A percentile compares a stretch with the other conserved stretches of the same genome.
Evolutionary conservation across 306 rosid species (phyloP).

Genomic region (Cucurbita argyrosperma): DNA sequence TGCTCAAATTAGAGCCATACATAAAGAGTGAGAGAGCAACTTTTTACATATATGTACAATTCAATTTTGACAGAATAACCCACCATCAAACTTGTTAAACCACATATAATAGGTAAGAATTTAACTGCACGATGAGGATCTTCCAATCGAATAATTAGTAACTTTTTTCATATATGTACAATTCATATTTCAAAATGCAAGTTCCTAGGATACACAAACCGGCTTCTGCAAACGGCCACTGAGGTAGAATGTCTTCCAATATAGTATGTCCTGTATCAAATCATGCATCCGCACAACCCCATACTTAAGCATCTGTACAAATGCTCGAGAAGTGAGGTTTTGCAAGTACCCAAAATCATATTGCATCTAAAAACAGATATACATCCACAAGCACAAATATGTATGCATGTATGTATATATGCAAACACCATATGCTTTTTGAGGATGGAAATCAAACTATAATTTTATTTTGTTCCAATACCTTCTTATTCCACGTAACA

Average conservation of each 20-base stretch:
- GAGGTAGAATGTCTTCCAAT: slow-evolving; percentile 82
- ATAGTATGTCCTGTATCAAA: slow-evolving; percentile 52
- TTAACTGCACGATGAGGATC: no score
- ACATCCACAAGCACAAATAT: background rate
- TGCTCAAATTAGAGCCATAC: background rate
- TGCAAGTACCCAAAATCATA: background rate
- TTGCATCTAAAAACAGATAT: background rate
- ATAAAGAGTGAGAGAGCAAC: background rate
- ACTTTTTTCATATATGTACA: no score
- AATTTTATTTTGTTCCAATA: slow-evolving; percentile 6
- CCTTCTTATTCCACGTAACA: slow-evolving; percentile 74
- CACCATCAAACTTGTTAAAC: no score
- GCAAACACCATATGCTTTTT: background rate
- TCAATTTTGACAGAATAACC: no score
- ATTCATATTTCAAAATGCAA: background rate
- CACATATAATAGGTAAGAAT: no score
- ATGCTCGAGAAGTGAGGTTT: background rate
- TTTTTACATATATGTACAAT: no score
- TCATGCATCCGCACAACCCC: slow-evolving; percentile 75
- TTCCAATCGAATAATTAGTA: no score
- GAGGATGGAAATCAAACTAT: background rate
- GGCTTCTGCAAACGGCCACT: slow-evolving; percentile 94
- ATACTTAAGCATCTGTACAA: slow-evolving; percentile 60
- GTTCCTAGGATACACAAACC: slow-evolving; percentile 21
- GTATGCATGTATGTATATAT: background rate